phyloP scores from a whole-genome alignment of 306 rosid genomes.

The Begonia loranthoides region DNA sequence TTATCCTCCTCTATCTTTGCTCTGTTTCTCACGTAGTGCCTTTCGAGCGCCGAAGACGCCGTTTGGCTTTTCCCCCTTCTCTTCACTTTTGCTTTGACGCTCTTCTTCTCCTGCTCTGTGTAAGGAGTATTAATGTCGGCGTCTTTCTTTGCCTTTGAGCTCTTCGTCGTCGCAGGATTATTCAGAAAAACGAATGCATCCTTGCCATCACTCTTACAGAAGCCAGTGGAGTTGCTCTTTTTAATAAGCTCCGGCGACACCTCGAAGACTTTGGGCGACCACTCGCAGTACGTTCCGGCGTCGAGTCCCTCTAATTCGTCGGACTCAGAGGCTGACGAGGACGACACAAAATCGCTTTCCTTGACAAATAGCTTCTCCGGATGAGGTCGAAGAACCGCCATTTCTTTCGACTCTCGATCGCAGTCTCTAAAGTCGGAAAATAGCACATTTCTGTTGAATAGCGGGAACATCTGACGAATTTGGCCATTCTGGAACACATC shows the following conservation, averaged over 20 bases:
- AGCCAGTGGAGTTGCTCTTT: conserved; percentile 83
- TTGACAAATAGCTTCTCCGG: conserved; percentile 43
- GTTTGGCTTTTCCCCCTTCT: conserved; percentile 10
- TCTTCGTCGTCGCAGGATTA: conserved; percentile 5
- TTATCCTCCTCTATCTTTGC: conserved; percentile 51
- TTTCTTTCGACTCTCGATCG: neutral
- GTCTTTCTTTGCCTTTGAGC: conserved; percentile 7
- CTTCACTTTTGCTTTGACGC: neutral
- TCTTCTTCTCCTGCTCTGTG: conserved; percentile 3
- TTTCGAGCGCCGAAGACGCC: conserved; percentile 55
- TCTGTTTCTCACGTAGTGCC: conserved; percentile 52
- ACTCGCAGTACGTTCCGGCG: conserved; percentile 54
- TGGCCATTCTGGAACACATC: conserved; percentile 63
- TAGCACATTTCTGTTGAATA: conserved; percentile 50
- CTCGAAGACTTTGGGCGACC: conserved; percentile 36
- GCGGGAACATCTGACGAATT: conserved; percentile 59
- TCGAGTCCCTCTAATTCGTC: conserved; percentile 15
- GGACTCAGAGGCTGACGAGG: conserved; percentile 18
- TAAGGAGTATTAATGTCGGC: neutral
- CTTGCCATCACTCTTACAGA: conserved; percentile 77
- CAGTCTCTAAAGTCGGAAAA: conserved; percentile 20
- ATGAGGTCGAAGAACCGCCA: conserved; percentile 18
- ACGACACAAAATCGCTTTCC: conserved; percentile 10
- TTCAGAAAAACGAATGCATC: conserved; percentile 67
- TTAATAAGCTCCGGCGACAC: conserved; percentile 24